Conservation (phyloP, 2,329 filamentous ascomycete species). For the Colletotrichum graminicola region DNA sequence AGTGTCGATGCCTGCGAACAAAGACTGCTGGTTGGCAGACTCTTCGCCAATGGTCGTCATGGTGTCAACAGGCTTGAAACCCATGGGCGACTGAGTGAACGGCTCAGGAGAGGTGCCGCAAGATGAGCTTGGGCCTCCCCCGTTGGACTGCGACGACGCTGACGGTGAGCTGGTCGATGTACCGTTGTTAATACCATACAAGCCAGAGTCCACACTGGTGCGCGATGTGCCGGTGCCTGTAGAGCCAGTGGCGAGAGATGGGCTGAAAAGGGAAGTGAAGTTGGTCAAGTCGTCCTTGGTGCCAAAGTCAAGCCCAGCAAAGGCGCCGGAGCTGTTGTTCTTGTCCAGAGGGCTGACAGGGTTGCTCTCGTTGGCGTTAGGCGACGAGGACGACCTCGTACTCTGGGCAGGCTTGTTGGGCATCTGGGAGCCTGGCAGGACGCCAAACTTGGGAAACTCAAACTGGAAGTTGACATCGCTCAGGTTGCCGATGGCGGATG, state of each 20-base stretch:
- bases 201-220: conserved; percentile 63
- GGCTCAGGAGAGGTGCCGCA: conserved; percentile 86
- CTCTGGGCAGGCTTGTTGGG: conserved; percentile 44
- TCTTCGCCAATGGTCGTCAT: conserved; percentile 77
- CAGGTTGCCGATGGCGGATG: conserved; percentile 67
- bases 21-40: conserved; percentile 52
- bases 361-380: conserved; percentile 45
- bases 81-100: conserved; percentile 76
- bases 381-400: conserved; percentile 34
- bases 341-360: conserved; percentile 53
- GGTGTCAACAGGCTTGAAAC: conserved; percentile 73
- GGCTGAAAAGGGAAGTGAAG: conserved; percentile 71
- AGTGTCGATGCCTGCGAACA: conserved; percentile 59
- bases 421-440: conserved; percentile 66
- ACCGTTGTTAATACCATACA: conserved; percentile 59
- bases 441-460: conserved; percentile 94
- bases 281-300: conserved; percentile 66
- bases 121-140: conserved; percentile 70
- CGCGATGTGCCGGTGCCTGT: conserved; percentile 58
- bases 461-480: conserved; percentile 90
- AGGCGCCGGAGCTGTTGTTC: conserved; percentile 50
- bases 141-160: conserved; percentile 71
- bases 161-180: conserved; percentile 75
- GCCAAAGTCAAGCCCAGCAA: conserved; percentile 44
- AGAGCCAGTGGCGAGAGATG: conserved; percentile 59